Evolutionary conservation across 371 early-diverging fungal genomes (phyloP), one percentile per base, ranked within the genome.

Genomic region (Lichtheimia ramosa): DNA sequence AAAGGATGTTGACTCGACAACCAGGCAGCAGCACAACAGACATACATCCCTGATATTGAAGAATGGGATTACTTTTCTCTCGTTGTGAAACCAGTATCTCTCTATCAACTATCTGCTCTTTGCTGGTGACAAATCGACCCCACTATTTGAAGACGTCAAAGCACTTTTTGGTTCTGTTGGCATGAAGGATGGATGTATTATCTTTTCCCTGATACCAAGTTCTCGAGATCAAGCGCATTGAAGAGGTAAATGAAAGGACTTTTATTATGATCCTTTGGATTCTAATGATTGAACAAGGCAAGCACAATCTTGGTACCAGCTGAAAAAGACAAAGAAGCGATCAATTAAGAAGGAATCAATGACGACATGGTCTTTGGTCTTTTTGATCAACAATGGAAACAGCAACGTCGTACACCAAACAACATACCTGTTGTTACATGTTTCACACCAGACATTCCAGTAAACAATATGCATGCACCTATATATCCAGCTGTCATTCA

Each of bases 31-130:
- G 6, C 3, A 28, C 7, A 28, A 6, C 28, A 28, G 28, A 28
- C 7, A 25, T 28, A 6, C 7, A 28, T 7, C 34, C 2, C 10
- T 34, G 34, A 0, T 2, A 34, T 6, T 34, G 34, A 34, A 34
- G 10, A 34, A 1, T 8, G 8, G 34, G 8, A 8, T 55, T 55
- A 21, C 43, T 43, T 55, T 43, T 55, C 55, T 55, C 55, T 55
- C 25, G 2, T 20, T 55, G 12, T 25, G 1, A n/a, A 97, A 96
- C 97, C 94, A 96, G 89, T 89, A 92, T 82, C 85, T 98, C 78
- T 97, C 95, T 71, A 96, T 97, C 71, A 96, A 94, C 91, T 87
- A 97, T 75, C 92, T 98, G 73, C 90, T 95, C 75, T 77, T 83
- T 73, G 88, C 91, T 77, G 96, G 92, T 81, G 94, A 93, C 69